These are phyloP conservation scores for Xylaria arbuscula DNA, from an alignment of 2,329 filamentous ascomycete genomes.

Conservation along the genomic window DNA sequence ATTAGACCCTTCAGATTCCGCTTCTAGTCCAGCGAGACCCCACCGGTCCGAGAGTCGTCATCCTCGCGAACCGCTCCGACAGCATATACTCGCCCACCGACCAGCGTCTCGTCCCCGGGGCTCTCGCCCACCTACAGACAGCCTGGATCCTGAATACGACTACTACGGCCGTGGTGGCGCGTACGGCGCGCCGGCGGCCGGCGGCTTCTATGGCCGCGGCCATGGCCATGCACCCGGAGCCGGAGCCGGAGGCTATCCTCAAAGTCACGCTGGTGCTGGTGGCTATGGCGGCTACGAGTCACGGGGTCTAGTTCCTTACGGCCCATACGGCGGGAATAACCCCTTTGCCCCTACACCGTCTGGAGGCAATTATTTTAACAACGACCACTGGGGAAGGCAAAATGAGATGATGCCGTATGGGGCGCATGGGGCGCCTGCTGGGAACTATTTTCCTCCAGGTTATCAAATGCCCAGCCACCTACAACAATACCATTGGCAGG, in stretches of 20 bases:
- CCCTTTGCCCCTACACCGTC: slow-evolving; percentile 49
- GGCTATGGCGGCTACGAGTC: slow-evolving; percentile 56
- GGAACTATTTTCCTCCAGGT: slow-evolving; percentile 53
- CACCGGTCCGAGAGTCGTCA: slow-evolving; percentile 50
- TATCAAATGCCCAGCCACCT: slow-evolving; percentile 58
- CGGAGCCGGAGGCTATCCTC: slow-evolving; percentile 55
- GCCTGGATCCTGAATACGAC: slow-evolving; percentile 72
- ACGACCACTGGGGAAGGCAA: slow-evolving; percentile 47
- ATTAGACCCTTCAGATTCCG: slow-evolving; percentile 68
- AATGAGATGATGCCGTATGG: slow-evolving; percentile 53
- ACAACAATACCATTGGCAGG: slow-evolving; percentile 60
- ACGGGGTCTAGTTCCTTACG: slow-evolving; percentile 61
- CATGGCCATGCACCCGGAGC: slow-evolving; percentile 49
- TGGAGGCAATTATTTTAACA: slow-evolving; percentile 58
- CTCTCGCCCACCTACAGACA: slow-evolving; percentile 62
- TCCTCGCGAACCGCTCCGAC: slow-evolving; percentile 51
- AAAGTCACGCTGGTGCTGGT: slow-evolving; percentile 60
- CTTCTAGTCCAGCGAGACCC: slow-evolving; percentile 57
- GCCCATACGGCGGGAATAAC: slow-evolving; percentile 47
- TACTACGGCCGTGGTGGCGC: slow-evolving; percentile 59
- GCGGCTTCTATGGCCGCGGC: slow-evolving; percentile 50
- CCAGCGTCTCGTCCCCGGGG: slow-evolving; percentile 43
- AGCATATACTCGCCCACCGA: slow-evolving; percentile 50
- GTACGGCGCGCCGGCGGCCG: slow-evolving; percentile 43
- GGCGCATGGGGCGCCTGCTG: slow-evolving; percentile 40